phyloP scores from a whole-genome alignment of 805 yeast genomes.

The Wickerhamiella alocasiicola region DNA sequence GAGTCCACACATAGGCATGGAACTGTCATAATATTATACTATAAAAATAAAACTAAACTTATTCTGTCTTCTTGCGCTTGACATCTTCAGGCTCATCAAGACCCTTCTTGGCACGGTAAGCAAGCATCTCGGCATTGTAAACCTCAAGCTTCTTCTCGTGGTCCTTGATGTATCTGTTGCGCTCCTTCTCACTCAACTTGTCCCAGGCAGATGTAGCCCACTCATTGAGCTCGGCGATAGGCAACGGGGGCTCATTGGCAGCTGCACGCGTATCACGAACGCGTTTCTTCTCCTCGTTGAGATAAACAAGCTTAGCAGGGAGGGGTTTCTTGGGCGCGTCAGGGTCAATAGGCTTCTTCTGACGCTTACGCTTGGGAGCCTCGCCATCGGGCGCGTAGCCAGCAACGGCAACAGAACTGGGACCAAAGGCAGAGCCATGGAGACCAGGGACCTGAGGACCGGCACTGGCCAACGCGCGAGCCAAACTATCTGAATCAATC shows the following conservation, averaged over 20 bases:
- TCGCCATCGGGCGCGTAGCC: background rate
- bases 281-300: conserved; percentile 57
- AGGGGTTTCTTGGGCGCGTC: conserved; percentile 92
- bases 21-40: too few relatives aligned
- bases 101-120: conserved; percentile 10
- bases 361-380: background rate
- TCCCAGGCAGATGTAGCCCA: conserved; percentile 75
- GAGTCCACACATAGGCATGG: too few relatives aligned
- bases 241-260: conserved; percentile 47
- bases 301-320: conserved; percentile 72
- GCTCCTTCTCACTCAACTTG: conserved; percentile 44
- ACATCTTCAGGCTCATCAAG: conserved; percentile 22
- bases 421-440: background rate
- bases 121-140: conserved; percentile 32
- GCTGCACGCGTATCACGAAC: conserved; percentile 55
- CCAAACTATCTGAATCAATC: background rate
- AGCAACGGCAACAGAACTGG: background rate
- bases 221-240: conserved; percentile 67
- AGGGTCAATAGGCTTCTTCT: conserved; percentile 60
- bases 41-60: too few relatives aligned
- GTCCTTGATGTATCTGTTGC: conserved; percentile 34
- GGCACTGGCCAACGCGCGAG: background rate
- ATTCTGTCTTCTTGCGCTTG: too few relatives aligned
- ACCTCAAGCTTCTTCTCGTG: conserved; percentile 35
- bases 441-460: background rate